Evolutionary conservation across 2,329 filamentous ascomycete genomes (phyloP).

Genomic region (Verticillium albo-atrum): DNA sequence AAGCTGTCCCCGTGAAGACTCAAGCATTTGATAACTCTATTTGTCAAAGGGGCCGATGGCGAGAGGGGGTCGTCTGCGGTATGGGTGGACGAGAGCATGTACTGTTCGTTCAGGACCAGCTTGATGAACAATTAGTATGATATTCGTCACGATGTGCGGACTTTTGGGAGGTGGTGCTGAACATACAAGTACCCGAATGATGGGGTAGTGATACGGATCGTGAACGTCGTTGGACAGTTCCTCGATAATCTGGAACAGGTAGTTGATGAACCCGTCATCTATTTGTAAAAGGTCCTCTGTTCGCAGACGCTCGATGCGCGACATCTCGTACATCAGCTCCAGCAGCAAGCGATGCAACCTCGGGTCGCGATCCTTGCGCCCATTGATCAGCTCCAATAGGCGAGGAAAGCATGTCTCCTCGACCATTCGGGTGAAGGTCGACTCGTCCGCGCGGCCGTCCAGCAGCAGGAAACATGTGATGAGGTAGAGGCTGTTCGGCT

Average conservation of each 20-base stretch:
- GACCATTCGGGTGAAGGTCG: conserved; percentile 82
- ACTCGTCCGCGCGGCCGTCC: conserved; percentile 75
- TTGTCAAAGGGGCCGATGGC: conserved; percentile 61
- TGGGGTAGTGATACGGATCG: conserved; percentile 93
- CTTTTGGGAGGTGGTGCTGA: background rate
- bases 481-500: conserved; percentile 71
- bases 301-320: conserved; percentile 78
- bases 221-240: conserved; percentile 78
- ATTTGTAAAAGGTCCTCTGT: conserved; percentile 72
- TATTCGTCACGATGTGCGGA: background rate
- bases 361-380: conserved; percentile 59
- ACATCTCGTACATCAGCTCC: conserved; percentile 94
- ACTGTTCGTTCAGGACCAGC: conserved; percentile 97
- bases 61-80: conserved; percentile 34
- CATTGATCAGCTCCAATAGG: conserved; percentile 75
- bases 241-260: conserved; percentile 85
- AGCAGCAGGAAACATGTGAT: conserved; percentile 81
- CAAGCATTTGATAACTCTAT: conserved; percentile 88
- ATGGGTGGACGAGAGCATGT: conserved; percentile 74
- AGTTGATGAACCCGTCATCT: conserved; percentile 75
- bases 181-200: conserved; percentile 84
- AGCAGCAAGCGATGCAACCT: conserved; percentile 76
- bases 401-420: conserved; percentile 78
- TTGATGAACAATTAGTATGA: conserved; percentile 26
- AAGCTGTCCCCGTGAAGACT: conserved; percentile 75